phyloP scores from a whole-genome alignment of 1,139 yeast genomes.

The Blastobotrys ciferrii region DNA sequence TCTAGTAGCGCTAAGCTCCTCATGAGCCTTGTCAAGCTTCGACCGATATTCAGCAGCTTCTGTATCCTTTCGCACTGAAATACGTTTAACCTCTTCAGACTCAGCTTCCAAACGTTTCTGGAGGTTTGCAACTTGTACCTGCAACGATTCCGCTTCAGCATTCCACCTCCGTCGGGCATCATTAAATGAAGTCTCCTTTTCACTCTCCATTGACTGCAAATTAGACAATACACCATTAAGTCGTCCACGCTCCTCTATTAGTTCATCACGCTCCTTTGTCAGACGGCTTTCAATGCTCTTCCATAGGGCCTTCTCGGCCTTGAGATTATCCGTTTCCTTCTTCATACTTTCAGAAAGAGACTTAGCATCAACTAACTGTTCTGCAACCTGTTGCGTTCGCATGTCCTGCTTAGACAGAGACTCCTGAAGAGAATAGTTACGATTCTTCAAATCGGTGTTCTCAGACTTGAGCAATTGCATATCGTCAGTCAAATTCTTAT shows the following conservation, averaged over 20 bases:
- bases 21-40: slow-evolving; percentile 56
- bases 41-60: slow-evolving; percentile 55
- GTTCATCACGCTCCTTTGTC: slow-evolving; percentile 51
- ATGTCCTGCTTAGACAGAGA: slow-evolving; percentile 52
- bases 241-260: slow-evolving; percentile 59
- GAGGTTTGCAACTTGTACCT: slow-evolving; percentile 44
- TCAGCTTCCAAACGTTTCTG: slow-evolving; percentile 53
- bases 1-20: slow-evolving; percentile 46
- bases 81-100: slow-evolving; percentile 36
- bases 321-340: slow-evolving; percentile 48
- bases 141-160: slow-evolving; percentile 52
- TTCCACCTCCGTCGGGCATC: slow-evolving; percentile 53
- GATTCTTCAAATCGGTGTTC: slow-evolving; percentile 44
- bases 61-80: slow-evolving; percentile 28
- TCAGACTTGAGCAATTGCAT: slow-evolving; percentile 45
- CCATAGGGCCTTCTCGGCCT: slow-evolving; percentile 56
- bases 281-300: slow-evolving; percentile 52
- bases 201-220: slow-evolving; percentile 60
- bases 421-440: slow-evolving; percentile 54
- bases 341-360: slow-evolving; percentile 41
- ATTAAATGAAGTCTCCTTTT: slow-evolving; percentile 54
- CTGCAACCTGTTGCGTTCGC: slow-evolving; percentile 56
- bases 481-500: slow-evolving; percentile 35
- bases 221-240: slow-evolving; percentile 60
- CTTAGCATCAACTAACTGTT: slow-evolving; percentile 49